A percentile compares a stretch with the other conserved stretches of the same genome.
Conservation (phyloP, 2,329 filamentous ascomycete species). For the Cercospora brassicicola region DNA sequence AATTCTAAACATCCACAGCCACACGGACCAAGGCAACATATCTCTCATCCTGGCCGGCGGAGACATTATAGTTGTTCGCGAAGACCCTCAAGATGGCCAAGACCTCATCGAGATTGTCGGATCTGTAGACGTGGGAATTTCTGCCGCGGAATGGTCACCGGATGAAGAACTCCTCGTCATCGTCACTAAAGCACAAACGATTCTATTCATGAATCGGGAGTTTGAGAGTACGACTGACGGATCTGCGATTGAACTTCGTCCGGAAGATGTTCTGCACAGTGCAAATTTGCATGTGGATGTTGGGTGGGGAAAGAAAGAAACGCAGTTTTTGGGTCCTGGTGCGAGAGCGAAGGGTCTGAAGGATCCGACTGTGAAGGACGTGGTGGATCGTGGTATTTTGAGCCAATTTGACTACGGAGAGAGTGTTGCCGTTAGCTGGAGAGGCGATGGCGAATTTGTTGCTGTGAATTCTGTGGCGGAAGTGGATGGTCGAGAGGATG, state of each 20-base stretch:
- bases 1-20: slow-evolving; percentile 78
- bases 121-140: slow-evolving; percentile 87
- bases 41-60: slow-evolving; percentile 86
- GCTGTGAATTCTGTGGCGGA: slow-evolving; percentile 79
- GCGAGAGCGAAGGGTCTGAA: slow-evolving; percentile 74
- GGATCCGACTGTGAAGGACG: slow-evolving; percentile 93
- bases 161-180: slow-evolving; percentile 89
- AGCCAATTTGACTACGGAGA: slow-evolving; percentile 69
- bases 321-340: slow-evolving; percentile 79
- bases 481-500: slow-evolving; percentile 51
- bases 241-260: slow-evolving; percentile 68
- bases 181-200: slow-evolving; percentile 72
- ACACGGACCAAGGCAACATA: slow-evolving; percentile 73
- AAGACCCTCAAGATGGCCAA: slow-evolving; percentile 60
- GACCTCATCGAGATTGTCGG: slow-evolving; percentile 93
- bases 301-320: slow-evolving; percentile 97
- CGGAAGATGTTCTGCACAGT: slow-evolving; percentile 70
- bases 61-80: slow-evolving; percentile 82
- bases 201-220: slow-evolving; percentile 88
- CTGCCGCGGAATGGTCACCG: slow-evolving; percentile 87
- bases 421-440: slow-evolving; percentile 77
- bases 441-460: slow-evolving; percentile 88
- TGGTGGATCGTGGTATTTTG: slow-evolving; percentile 77
- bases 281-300: slow-evolving; percentile 90
- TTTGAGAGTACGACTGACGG: slow-evolving; percentile 69